phyloP scores from a whole-genome alignment of 805 yeast species.

The Starmerella etchellsii region DNA sequence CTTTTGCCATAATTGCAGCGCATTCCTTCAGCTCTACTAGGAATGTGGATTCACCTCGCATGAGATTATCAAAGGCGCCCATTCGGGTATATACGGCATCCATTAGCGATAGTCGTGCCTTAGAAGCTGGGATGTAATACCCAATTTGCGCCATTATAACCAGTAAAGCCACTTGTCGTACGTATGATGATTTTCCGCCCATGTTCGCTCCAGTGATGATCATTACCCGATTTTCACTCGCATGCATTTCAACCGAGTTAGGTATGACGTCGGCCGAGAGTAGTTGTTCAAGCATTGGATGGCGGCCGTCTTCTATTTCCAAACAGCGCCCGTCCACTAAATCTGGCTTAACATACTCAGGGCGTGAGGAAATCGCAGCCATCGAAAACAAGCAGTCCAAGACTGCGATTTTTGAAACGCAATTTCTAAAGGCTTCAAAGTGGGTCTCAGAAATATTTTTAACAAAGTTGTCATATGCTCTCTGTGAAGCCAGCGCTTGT shows the following conservation, averaged over 20 bases:
- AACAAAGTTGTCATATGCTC: slow-evolving; percentile 34
- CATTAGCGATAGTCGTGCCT: slow-evolving; percentile 51
- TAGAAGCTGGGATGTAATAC: slow-evolving; percentile 55
- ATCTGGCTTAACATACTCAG: slow-evolving; percentile 39
- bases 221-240: slow-evolving; percentile 38
- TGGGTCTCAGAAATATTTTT: slow-evolving; percentile 29
- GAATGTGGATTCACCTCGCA: slow-evolving; percentile 70
- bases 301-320: slow-evolving; percentile 44
- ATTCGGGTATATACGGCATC: slow-evolving; percentile 45
- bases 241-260: slow-evolving; percentile 45
- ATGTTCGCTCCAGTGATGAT: slow-evolving; percentile 77
- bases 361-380: slow-evolving; percentile 42
- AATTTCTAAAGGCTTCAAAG: slow-evolving; percentile 29
- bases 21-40: slow-evolving; percentile 66
- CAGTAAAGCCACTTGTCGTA: slow-evolving; percentile 57
- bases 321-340: slow-evolving; percentile 37
- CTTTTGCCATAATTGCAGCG: slow-evolving; percentile 38
- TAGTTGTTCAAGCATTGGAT: slow-evolving; percentile 51
- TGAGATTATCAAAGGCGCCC: slow-evolving; percentile 72
- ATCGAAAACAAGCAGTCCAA: slow-evolving; percentile 60
- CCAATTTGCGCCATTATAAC: slow-evolving; percentile 70
- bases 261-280: slow-evolving; percentile 41
- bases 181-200: slow-evolving; percentile 78
- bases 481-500: slow-evolving; percentile 36
- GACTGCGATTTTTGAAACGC: slow-evolving; percentile 38